These are phyloP conservation scores for Acacia melanoxylon DNA, from an alignment of 306 rosid genomes.

Conservation along the genomic window DNA sequence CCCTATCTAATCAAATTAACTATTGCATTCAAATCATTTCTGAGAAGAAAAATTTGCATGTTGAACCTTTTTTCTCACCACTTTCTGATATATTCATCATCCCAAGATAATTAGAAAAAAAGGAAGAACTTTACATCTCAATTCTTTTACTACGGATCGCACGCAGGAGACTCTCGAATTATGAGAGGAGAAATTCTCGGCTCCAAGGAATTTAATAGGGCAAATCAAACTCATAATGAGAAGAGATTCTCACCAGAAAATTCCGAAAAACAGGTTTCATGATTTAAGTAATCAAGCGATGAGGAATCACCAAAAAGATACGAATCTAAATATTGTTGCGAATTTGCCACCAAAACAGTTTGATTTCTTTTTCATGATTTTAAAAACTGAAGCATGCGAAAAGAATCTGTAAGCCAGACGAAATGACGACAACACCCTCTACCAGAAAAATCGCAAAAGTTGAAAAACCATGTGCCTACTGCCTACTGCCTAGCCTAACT, in stretches of 20 bases:
- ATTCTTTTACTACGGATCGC: neutral
- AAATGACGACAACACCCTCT: conserved; percentile 1
- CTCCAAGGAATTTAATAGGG: neutral
- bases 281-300: neutral
- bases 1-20: neutral
- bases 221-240: neutral
- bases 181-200: neutral
- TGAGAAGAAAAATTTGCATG: neutral
- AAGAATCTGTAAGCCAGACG: neutral
- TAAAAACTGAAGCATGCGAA: neutral
- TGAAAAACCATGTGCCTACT: neutral
- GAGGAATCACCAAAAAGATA: neutral
- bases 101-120: neutral
- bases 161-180: neutral
- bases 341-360: neutral
- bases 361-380: neutral
- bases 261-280: neutral
- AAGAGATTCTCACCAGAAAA: neutral
- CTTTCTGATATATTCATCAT: neutral
- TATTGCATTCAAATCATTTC: neutral
- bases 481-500: neutral
- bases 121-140: neutral
- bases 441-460: neutral
- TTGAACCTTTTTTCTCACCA: neutral
- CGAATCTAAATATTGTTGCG: neutral